Base-by-base conservation (phyloP, 768 basidiomycete species). In the Suillus brevipes region DNA sequence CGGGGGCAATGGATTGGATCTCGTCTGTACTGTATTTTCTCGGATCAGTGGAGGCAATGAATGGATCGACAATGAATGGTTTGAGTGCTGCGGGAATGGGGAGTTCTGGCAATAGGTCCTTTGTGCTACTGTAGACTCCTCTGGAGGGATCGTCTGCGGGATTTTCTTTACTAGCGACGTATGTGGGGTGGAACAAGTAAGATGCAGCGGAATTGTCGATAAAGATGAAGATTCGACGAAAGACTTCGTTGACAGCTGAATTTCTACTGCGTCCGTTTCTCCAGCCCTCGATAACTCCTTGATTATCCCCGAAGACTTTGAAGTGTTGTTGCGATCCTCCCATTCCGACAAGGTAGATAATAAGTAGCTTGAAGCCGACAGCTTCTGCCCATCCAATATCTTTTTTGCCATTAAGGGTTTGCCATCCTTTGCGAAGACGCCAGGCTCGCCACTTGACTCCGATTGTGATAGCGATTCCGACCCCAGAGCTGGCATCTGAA, bases 401-500 rank as follows among this genome's bases (percentile, higher is more conserved):
- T 10, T 37, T 37, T 12, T 9, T 37, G 1, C 37, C 37, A 37
- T 37, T 10, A 3, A 37, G 37, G 0, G 12, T 10, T 1, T 37
- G 37, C 12, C 37, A 37, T 10, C 12, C 37, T 12, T 37, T 37
- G 2, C 9, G 10, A 2, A 37, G 37, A 6, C 37, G 2, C 37
- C 40, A 42, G 0, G 74, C 75, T 10, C 71, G 52, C 75, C 75
- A 77, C 20, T 43, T 52, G 16, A 50, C 55, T 7, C 57, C 57
- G 40, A 76, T 68, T 61, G 66, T 50, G 52, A 77, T 65, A 37
- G 34, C 70, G 36, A 71, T 67, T 9, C 70, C 70, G 14, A 65
- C 23, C 2, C 49, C 23, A 1, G 70, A 66, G 43, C 66, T 69
- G 8, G 67, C 70, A 57, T 71, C 70, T 8, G 65, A 70, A 49